phyloP scores from a whole-genome alignment of 179 eudicot species.

The Silene vulgaris region DNA sequence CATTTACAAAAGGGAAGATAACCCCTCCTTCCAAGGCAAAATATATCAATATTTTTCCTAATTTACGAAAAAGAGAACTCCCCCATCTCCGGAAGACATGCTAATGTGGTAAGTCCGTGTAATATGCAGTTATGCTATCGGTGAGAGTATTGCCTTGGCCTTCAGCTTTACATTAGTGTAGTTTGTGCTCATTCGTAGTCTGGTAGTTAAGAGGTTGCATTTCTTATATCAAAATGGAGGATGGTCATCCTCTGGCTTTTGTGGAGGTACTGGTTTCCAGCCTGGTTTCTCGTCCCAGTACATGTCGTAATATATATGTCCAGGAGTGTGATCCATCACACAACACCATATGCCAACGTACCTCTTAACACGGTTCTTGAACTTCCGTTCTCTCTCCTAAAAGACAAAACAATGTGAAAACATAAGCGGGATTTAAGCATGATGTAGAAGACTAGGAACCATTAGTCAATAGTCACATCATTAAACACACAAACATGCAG shows the following conservation, averaged over 20 bases:
- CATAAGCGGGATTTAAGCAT: background rate
- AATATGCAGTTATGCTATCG: background rate
- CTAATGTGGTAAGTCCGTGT: background rate
- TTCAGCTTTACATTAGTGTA: background rate
- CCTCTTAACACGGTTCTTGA: slow-evolving; percentile 70
- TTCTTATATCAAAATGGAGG: slow-evolving; percentile 42
- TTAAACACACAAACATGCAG: background rate
- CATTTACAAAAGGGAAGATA: background rate
- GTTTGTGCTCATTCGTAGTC: background rate
- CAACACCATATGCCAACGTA: slow-evolving; percentile 93
- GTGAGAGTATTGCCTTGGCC: background rate
- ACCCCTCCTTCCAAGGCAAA: background rate
- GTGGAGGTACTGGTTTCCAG: slow-evolving; percentile 87
- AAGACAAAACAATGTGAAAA: background rate
- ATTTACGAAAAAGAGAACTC: background rate
- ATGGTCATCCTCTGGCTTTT: slow-evolving; percentile 77
- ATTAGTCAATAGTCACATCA: background rate
- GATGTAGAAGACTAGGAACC: background rate
- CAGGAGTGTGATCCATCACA: slow-evolving; percentile 57
- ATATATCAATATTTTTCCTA: background rate
- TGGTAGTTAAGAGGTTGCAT: background rate
- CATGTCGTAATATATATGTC: slow-evolving; percentile 94
- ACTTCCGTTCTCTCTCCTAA: slow-evolving; percentile 64
- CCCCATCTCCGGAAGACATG: background rate
- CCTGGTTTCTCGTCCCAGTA: slow-evolving; percentile 94